Conservation (phyloP, 495 filamentous ascomycete genomes). For the Tuber magnatum region DNA sequence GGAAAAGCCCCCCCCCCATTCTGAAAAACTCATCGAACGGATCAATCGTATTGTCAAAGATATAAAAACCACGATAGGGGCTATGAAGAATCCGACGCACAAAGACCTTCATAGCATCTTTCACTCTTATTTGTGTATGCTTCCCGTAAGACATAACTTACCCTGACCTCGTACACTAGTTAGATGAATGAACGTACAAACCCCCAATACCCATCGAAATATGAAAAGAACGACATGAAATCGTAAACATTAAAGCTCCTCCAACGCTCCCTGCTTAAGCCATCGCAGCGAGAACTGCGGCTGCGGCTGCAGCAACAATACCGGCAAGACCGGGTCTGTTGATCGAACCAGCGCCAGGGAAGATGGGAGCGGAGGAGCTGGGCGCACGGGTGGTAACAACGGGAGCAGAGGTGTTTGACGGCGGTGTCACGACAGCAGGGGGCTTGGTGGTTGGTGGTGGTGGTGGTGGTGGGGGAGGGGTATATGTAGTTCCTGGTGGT, state of each 20-base stretch:
- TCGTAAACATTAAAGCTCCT: neutral
- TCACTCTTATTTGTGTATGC: neutral
- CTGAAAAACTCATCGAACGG: neutral
- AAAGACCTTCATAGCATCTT: neutral
- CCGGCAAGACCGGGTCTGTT: neutral
- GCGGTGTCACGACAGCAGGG: neutral
- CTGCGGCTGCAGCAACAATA: neutral
- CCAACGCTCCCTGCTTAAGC: neutral
- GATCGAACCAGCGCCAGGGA: neutral
- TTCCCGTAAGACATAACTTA: neutral
- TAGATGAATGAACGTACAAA: neutral
- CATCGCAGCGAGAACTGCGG: neutral
- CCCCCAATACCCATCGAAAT: neutral
- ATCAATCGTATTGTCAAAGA: neutral
- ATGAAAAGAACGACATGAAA: neutral
- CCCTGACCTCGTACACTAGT: neutral
- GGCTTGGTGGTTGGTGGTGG: neutral
- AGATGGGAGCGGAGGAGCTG: neutral
- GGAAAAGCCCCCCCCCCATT: neutral
- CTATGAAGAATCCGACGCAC: neutral
- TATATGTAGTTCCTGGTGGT: conserved; percentile 5
- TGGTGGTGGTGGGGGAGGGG: conserved; percentile 5
- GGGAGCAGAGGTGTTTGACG: conserved; percentile 9
- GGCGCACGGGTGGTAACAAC: conserved; percentile 1
- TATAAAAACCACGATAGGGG: neutral